A percentile compares a stretch with the other conserved stretches of the same genome.
Evolutionary conservation across 805 yeast species (phyloP).

Genomic region (Kodamaea restingae): DNA sequence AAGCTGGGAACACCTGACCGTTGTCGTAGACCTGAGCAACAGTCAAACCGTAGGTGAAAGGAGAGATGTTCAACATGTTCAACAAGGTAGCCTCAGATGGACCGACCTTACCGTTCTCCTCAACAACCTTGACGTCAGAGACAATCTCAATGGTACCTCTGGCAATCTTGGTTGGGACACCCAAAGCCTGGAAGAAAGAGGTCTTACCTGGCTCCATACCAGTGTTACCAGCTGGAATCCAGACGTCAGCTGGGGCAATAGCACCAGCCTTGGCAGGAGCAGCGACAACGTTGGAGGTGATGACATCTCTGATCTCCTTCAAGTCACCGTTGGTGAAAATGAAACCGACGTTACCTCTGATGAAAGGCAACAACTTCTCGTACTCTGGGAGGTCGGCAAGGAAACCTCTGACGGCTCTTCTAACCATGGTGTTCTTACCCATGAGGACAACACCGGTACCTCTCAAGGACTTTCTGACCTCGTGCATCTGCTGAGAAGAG

Average conservation of each 20-base stretch:
- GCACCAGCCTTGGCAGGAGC: conserved; percentile 99
- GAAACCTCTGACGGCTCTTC: conserved; percentile 99
- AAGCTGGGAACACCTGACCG: conserved; percentile 96
- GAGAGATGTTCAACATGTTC: conserved; percentile 99
- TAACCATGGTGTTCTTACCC: conserved; percentile 99
- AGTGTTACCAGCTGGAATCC: conserved; percentile 98
- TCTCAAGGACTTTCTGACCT: conserved; percentile 96
- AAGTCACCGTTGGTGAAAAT: conserved; percentile 97
- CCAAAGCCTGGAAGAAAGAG: conserved; percentile 99
- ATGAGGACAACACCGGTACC: conserved; percentile 91
- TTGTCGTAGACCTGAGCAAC: conserved; percentile 97
- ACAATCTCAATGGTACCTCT: conserved; percentile 99
- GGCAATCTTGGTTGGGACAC: conserved; percentile 99
- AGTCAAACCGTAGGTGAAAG: conserved; percentile 98
- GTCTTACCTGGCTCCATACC: conserved; percentile 99
- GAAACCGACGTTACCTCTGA: conserved; percentile 99
- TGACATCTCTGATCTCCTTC: conserved; percentile 83
- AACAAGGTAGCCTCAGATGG: conserved; percentile 98
- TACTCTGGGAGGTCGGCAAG: conserved; percentile 89
- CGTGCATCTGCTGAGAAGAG: conserved; percentile 99
- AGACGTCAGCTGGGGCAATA: conserved; percentile 95
- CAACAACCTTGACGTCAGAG: conserved; percentile 93
- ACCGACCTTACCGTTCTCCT: conserved; percentile 85
- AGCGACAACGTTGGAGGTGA: conserved; percentile 92
- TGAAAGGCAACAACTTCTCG: conserved; percentile 91